Evolutionary conservation across 352 stramenopile genomes (phyloP), one percentile per base, ranked within the genome.

Genomic region (Globisporangium alternatum): DNA sequence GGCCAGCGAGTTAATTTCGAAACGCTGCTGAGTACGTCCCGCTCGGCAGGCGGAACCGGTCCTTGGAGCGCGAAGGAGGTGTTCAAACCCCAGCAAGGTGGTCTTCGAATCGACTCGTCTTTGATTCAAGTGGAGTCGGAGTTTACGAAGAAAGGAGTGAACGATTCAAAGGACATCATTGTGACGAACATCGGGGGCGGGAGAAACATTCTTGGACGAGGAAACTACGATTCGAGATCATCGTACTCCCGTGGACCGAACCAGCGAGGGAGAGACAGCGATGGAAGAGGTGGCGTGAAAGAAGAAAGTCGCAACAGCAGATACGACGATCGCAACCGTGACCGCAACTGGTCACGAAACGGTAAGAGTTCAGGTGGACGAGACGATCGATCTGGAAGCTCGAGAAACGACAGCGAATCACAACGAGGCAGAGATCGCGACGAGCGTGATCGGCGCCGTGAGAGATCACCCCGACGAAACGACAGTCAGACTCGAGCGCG

Each of bases 141-240:
- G 60, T 91, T 80, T 56, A 93, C 85, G 1, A 79, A 88, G 62
- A 84, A 87, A 64, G 81, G 72, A 1, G 67, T 78, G 31, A 88
- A 91, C 41, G 84, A 91, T 48, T 80, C 77, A 0, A 87, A 85
- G 51, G 70, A 79, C 10, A 79, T 80, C 61, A 60, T 80, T 13
- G 53, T 71, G 1, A 77, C 69, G 9, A 71, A 72, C 7, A 55
- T 80, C 22, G 55, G 65, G 43, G 72, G 64, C 64, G 49, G 67
- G 7, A 60, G 60, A 35, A 33, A 47, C n/a, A 25, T 48, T n/a
- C 8, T 3, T 8, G 31, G 37, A 0, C 55, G 56, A 43, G 28
- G 39, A 70, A 66, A 15, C 19, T 56, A 60, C 17, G 58, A 49
- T 28, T 56, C 58, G 10, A 44, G 48, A 37, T 19, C 30, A 30